A percentile compares a stretch with the other conserved stretches of the same genome.
These are phyloP conservation scores for Colletotrichum higginsianum DNA, from an alignment of 2,329 filamentous ascomycete genomes.

Conservation along the genomic window DNA sequence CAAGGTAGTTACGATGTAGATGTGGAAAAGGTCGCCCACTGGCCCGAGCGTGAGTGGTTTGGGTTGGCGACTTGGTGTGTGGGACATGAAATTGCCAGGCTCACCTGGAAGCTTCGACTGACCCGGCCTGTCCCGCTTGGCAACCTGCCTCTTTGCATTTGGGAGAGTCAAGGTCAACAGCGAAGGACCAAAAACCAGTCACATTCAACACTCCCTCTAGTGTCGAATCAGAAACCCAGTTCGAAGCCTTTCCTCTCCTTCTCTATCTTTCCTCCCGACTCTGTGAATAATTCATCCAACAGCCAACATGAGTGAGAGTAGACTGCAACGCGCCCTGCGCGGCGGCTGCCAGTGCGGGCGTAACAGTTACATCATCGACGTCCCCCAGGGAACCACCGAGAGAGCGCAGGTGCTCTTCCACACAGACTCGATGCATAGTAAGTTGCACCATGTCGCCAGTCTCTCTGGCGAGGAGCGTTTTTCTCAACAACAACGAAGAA, in stretches of 20 bases:
- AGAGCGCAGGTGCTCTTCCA: constrained; percentile 82
- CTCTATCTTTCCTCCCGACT: background rate
- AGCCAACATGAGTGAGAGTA: constrained; percentile 55
- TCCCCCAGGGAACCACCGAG: constrained; percentile 72
- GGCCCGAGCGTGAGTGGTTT: constrained; percentile 3
- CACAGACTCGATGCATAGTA: constrained; percentile 79
- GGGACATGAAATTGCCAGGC: constrained; percentile 30
- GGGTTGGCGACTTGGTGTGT: constrained; percentile 1
- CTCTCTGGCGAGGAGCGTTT: background rate
- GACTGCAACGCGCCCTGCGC: constrained; percentile 69
- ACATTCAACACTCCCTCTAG: background rate
- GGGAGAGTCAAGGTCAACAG: constrained; percentile 29
- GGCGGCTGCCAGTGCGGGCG: constrained; percentile 90
- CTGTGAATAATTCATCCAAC: background rate
- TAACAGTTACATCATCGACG: constrained; percentile 83
- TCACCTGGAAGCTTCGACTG: constrained; percentile 42
- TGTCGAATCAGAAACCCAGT: too few species aligned
- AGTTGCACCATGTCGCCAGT: constrained; percentile 54
- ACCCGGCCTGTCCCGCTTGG: constrained; percentile 14
- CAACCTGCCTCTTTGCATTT: background rate
- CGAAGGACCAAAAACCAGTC: constrained; percentile 14
- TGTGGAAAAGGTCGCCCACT: background rate
- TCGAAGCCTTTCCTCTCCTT: background rate
- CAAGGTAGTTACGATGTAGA: too few species aligned
- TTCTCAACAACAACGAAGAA: background rate